A percentile compares a stretch with the other conserved stretches of the same genome.
These are phyloP conservation scores for Lactarius hengduanensis DNA, from an alignment of 768 basidiomycete species.

Conservation along the genomic window DNA sequence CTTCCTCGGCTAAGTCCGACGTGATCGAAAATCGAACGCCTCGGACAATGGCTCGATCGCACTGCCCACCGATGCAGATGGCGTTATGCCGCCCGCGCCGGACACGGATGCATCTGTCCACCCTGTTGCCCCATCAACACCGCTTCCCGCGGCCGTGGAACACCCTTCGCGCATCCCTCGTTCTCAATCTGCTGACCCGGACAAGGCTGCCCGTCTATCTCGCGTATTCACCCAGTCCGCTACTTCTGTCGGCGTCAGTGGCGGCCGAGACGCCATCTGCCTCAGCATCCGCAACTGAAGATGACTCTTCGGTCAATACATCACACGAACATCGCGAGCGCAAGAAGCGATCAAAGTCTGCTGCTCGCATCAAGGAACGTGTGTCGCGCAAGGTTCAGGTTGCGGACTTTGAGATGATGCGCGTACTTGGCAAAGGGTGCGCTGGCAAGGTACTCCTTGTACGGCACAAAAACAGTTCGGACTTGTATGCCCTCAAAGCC, in stretches of 20 bases:
- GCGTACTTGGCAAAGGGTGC: constrained; percentile 95
- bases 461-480: constrained; percentile 65
- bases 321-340: constrained; percentile 41
- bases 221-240: constrained; percentile 57
- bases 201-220: constrained; percentile 55
- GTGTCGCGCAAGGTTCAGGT: constrained; percentile 68
- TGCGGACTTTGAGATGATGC: constrained; percentile 96
- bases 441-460: constrained; percentile 96
- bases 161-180: constrained; percentile 55
- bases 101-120: constrained; percentile 21
- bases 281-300: constrained; percentile 54
- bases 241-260: constrained; percentile 26
- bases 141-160: constrained; percentile 32
- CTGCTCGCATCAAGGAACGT: constrained; percentile 54
- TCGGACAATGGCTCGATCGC: constrained; percentile 22
- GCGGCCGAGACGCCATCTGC: constrained; percentile 41
- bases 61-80: constrained; percentile 1
- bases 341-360: constrained; percentile 55
- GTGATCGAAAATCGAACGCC: constrained; percentile 23
- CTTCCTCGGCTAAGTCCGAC: constrained; percentile 24
- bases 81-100: background rate
- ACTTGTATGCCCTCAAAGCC: constrained; percentile 91
- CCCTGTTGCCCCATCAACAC: constrained; percentile 29
- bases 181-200: constrained; percentile 81
- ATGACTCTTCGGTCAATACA: constrained; percentile 72